Percentiles rank a stretch among this genome's conserved stretches.
Evolutionary conservation across 331 rosid genomes (phyloP).

Genomic region (Quercus tomentella): DNA sequence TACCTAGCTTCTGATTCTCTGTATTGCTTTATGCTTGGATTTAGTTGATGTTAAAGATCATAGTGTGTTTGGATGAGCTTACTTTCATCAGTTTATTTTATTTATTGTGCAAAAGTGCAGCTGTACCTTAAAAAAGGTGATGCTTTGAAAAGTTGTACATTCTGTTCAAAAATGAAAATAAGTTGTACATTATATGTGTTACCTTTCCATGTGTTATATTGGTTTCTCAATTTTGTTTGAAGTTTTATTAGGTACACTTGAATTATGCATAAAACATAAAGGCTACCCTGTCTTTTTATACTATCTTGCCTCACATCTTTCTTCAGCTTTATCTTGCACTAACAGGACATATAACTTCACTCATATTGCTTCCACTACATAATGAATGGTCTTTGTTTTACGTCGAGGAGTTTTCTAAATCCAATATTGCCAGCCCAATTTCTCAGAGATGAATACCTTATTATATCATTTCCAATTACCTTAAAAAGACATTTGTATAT

Average conservation of each 20-base stretch:
- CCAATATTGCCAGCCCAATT: background rate
- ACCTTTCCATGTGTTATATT: background rate
- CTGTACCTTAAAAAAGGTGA: no score
- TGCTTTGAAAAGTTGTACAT: no score
- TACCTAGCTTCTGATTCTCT: conserved; percentile 1
- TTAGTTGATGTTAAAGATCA: background rate
- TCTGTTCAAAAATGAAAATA: no score
- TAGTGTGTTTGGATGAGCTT: background rate
- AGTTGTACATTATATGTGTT: background rate
- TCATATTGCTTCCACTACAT: background rate
- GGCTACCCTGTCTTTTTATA: background rate
- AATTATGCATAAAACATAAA: background rate
- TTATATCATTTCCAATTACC: background rate
- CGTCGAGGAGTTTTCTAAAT: background rate
- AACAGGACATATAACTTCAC: background rate
- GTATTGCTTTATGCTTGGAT: background rate
- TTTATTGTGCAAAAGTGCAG: no score
- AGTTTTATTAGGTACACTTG: background rate
- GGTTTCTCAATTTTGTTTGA: background rate
- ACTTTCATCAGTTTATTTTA: no score
- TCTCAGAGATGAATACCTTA: background rate
- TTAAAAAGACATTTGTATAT: background rate
- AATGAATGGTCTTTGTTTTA: background rate
- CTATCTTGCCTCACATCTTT: background rate
- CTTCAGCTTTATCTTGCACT: background rate